These are phyloP conservation scores for Neofusicoccum sp. DNA, from an alignment of 2,329 filamentous ascomycete species.

Conservation along the genomic window DNA sequence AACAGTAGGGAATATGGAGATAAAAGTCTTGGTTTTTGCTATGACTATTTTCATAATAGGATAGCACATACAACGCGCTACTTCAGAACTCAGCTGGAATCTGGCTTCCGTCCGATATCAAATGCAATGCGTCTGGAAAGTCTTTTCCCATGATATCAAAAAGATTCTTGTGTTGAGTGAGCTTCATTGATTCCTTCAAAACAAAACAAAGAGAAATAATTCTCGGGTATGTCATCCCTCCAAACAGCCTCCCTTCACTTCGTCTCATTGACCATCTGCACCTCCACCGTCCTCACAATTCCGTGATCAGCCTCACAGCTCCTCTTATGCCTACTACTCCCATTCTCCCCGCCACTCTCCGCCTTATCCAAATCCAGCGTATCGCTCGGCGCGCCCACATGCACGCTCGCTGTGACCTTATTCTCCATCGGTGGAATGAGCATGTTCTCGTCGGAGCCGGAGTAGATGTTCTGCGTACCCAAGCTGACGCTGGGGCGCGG, in stretches of 20 bases:
- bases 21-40: too few relatives aligned
- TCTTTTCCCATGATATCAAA: too few relatives aligned
- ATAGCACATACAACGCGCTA: too few relatives aligned
- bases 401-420: background rate
- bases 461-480: background rate
- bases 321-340: background rate
- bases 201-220: too few relatives aligned
- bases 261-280: conserved; percentile 10
- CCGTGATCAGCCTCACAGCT: conserved; percentile 1
- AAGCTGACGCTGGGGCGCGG: background rate
- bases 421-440: background rate
- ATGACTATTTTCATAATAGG: too few relatives aligned
- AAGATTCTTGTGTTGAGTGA: too few relatives aligned
- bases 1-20: too few relatives aligned
- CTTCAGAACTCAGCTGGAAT: too few relatives aligned
- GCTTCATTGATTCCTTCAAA: too few relatives aligned
- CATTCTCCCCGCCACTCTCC: background rate
- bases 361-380: background rate
- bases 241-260: background rate
- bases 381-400: background rate
- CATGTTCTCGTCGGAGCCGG: conserved; percentile 9
- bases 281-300: conserved; percentile 13
- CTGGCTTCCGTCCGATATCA: too few relatives aligned
- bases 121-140: too few relatives aligned
- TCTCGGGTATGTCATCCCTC: too few relatives aligned